A percentile compares a stretch with the other conserved stretches of the same genome.
phyloP scores from a whole-genome alignment of 306 rosid genomes.

The Cucumis melo region DNA sequence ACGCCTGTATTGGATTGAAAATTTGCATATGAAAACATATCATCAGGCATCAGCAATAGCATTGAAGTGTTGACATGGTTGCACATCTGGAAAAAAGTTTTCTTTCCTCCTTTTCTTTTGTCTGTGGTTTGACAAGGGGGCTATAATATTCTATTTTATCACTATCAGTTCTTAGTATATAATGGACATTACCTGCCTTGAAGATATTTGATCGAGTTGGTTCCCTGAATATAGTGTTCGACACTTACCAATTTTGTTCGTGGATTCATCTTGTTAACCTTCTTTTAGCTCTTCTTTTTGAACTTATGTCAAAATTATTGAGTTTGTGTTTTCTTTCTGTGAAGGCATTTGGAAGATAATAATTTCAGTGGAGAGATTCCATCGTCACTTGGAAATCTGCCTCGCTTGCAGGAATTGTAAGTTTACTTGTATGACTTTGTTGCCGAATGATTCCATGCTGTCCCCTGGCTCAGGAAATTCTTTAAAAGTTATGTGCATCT shows the following conservation, averaged over 20 bases:
- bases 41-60: neutral
- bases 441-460: neutral
- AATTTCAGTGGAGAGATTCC: slow-evolving; percentile 69
- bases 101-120: neutral
- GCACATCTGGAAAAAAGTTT: neutral
- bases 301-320: slow-evolving; percentile 2
- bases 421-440: slow-evolving; percentile 16
- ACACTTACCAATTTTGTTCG: neutral
- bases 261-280: neutral
- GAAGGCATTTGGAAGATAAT: slow-evolving; percentile 81
- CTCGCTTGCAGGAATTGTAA: slow-evolving; percentile 62
- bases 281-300: neutral
- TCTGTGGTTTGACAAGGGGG: neutral
- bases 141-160: neutral
- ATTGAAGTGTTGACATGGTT: slow-evolving; percentile 2
- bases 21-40: neutral
- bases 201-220: neutral
- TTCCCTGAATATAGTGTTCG: neutral
- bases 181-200: neutral
- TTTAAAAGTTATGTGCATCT: too few relatives aligned
- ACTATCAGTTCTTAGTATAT: neutral
- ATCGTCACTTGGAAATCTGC: slow-evolving; percentile 48
- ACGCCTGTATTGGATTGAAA: neutral
- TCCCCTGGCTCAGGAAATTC: neutral
- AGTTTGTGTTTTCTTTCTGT: slow-evolving; percentile 1